These are phyloP conservation scores for Beauveria bassiana DNA, from an alignment of 2,329 filamentous ascomycete genomes.

Conservation along the genomic window DNA sequence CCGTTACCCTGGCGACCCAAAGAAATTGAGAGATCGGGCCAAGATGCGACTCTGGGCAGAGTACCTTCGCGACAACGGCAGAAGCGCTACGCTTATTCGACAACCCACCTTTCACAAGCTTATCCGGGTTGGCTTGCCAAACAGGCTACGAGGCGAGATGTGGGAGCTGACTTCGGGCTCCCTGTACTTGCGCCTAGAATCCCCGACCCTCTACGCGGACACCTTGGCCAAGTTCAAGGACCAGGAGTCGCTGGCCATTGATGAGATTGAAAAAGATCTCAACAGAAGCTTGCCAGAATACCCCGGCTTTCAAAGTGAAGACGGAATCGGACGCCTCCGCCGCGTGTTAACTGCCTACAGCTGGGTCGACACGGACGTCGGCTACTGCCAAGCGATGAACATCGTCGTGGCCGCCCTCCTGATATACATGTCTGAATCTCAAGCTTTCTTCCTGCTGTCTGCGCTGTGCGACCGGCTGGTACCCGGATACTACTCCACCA, in stretches of 20 bases:
- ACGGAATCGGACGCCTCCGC: conserved; percentile 83
- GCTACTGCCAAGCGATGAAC: conserved; percentile 99
- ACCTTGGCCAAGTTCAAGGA: conserved; percentile 79
- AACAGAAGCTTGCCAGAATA: conserved; percentile 96
- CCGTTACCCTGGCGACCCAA: conserved; percentile 87
- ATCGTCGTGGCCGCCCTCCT: conserved; percentile 96
- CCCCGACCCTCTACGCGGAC: conserved; percentile 74
- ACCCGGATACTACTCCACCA: conserved; percentile 95
- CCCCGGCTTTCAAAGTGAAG: conserved; percentile 91
- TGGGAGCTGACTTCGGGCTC: conserved; percentile 95
- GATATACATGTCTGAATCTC: conserved; percentile 95
- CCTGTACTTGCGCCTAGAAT: conserved; percentile 78
- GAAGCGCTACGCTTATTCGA: conserved; percentile 83
- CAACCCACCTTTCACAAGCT: conserved; percentile 98
- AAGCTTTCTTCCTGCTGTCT: conserved; percentile 91
- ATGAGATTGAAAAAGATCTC: conserved; percentile 97
- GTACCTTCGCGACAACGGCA: conserved; percentile 89
- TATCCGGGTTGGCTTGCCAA: conserved; percentile 89
- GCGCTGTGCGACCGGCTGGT: conserved; percentile 86
- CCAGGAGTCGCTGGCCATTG: conserved; percentile 85
- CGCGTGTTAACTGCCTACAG: conserved; percentile 94
- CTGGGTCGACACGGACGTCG: conserved; percentile 92
- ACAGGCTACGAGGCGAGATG: conserved; percentile 84
- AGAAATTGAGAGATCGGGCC: conserved; percentile 86
- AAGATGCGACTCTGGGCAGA: conserved; percentile 98